Conservation (phyloP, 164 flowering plant genomes). For the Echeveria elegans region DNA sequence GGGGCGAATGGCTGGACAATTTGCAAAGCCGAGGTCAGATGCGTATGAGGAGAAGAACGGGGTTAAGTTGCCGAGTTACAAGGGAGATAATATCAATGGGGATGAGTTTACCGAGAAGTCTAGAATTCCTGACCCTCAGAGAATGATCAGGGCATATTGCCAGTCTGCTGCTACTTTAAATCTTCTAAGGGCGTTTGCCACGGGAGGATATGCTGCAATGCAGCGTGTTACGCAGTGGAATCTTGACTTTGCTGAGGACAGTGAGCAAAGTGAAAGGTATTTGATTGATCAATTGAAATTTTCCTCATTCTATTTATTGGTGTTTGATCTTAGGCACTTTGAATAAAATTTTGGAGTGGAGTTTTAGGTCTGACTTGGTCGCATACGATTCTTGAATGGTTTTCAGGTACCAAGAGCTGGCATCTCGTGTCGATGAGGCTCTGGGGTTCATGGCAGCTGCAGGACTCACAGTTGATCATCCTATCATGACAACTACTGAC, state of each 20-base stretch:
- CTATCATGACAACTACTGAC: no score
- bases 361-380: not conserved
- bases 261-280: constrained; percentile 9
- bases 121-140: constrained; percentile 3
- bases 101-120: constrained; percentile 10
- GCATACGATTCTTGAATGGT: not conserved
- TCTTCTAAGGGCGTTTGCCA: constrained; percentile 3
- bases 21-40: constrained; percentile 2
- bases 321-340: no score
- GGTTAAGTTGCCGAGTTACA: constrained; percentile 8
- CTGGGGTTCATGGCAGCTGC: constrained; percentile 9
- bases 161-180: constrained; percentile 7
- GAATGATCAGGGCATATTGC: constrained; percentile 9
- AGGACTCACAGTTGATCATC: constrained; percentile 8
- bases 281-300: not conserved
- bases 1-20: no score
- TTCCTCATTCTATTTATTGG: no score
- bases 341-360: not conserved
- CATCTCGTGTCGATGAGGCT: constrained; percentile 5
- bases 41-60: constrained; percentile 5
- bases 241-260: constrained; percentile 9
- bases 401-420: constrained; percentile 5
- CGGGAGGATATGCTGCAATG: constrained; percentile 8
- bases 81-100: constrained; percentile 8
- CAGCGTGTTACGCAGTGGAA: constrained; percentile 6